Conservation (phyloP, 495 filamentous ascomycete species). For the Aspergillus kassunensis region DNA sequence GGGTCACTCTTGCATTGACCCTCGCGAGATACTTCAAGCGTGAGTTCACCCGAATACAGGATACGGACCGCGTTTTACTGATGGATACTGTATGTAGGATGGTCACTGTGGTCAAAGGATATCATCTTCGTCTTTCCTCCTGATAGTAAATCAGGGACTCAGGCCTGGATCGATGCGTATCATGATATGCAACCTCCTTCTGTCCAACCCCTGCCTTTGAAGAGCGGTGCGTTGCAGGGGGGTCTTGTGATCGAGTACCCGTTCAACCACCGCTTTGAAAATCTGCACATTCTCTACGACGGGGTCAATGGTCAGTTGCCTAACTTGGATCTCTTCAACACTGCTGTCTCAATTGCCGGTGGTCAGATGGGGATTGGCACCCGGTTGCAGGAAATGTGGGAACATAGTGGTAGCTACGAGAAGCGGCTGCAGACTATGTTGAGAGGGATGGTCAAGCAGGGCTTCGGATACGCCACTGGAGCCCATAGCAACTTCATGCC, state of each 20-base stretch:
- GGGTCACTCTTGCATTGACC: conserved; percentile 78
- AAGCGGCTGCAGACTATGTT: conserved; percentile 86
- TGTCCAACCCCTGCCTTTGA: conserved; percentile 78
- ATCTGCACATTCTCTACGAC: conserved; percentile 88
- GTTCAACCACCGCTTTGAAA: conserved; percentile 75
- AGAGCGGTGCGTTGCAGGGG: conserved; percentile 89
- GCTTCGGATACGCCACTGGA: conserved; percentile 82
- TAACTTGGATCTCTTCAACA: conserved; percentile 94
- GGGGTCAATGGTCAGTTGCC: conserved; percentile 94
- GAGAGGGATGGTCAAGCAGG: conserved; percentile 89
- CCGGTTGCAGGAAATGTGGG: conserved; percentile 80
- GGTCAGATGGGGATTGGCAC: conserved; percentile 89
- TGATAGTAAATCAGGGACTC: conserved; percentile 84
- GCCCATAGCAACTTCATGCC: conserved; percentile 95
- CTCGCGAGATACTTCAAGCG: conserved; percentile 91
- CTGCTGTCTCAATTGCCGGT: conserved; percentile 78
- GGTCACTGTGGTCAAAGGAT: conserved; percentile 98
- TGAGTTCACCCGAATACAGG: conserved; percentile 30
- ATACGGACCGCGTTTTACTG: background rate
- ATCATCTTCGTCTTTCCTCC: conserved; percentile 88
- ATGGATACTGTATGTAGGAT: conserved; percentile 49
- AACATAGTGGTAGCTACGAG: conserved; percentile 75
- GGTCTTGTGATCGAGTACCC: conserved; percentile 93
- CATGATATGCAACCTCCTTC: conserved; percentile 74
- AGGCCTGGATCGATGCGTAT: conserved; percentile 98